Conservation (phyloP, 2,329 filamentous ascomycete species). For the Aspergillus chevalieri region DNA sequence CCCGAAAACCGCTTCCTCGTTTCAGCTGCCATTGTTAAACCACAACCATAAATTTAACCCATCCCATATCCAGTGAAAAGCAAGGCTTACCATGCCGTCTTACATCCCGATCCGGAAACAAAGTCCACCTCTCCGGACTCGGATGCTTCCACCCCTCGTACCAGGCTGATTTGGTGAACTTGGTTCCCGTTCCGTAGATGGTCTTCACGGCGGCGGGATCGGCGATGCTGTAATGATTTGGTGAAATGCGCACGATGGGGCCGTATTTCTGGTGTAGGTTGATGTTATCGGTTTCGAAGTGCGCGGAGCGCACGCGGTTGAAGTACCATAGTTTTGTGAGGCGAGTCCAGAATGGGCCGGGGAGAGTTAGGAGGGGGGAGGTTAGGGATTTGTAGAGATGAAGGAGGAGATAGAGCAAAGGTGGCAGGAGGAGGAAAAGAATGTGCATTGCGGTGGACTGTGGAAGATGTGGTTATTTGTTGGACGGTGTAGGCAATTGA, state of each 20-base stretch:
- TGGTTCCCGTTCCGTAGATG: slow-evolving; percentile 38
- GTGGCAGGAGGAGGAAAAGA: slow-evolving; percentile 9
- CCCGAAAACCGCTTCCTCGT: slow-evolving; percentile 36
- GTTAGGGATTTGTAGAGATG: slow-evolving; percentile 16
- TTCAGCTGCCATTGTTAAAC: slow-evolving; percentile 18
- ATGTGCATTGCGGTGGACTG: slow-evolving; percentile 4
- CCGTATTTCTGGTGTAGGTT: slow-evolving; percentile 37
- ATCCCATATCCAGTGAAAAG: slow-evolving; percentile 4
- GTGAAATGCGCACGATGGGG: slow-evolving; percentile 43
- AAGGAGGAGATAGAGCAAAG: slow-evolving; percentile 10
- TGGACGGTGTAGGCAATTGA: neutral
- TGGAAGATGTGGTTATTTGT: neutral
- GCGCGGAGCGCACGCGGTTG: slow-evolving; percentile 27
- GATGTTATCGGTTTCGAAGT: slow-evolving; percentile 37
- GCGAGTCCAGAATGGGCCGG: slow-evolving; percentile 42
- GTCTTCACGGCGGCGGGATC: slow-evolving; percentile 36
- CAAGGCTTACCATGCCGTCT: slow-evolving; percentile 27
- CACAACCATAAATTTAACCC: neutral
- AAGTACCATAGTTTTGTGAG: slow-evolving; percentile 44
- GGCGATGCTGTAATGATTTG: slow-evolving; percentile 44
- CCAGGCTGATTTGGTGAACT: slow-evolving; percentile 35
- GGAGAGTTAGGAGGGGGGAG: slow-evolving; percentile 36
- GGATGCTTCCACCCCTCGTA: slow-evolving; percentile 30
- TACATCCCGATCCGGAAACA: slow-evolving; percentile 29
- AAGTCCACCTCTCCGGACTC: slow-evolving; percentile 23